These are phyloP conservation scores for Chloranthus sessilifolius DNA, from an alignment of 164 flowering plant genomes.

Conservation along the genomic window DNA sequence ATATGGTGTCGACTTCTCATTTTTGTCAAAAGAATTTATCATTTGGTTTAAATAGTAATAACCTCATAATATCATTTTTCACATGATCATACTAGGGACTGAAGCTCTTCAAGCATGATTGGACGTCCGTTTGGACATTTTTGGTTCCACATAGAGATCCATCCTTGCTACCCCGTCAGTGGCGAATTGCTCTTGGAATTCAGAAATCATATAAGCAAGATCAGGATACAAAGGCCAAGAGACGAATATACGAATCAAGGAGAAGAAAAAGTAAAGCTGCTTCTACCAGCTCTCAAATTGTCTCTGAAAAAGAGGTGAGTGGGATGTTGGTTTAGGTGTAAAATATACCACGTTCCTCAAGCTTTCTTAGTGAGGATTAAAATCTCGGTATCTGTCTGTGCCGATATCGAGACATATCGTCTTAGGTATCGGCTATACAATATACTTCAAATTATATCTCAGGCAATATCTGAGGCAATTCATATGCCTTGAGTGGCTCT, in stretches of 20 bases:
- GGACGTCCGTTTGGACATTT: constrained; percentile 78
- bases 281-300: constrained; percentile 26
- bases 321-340: too few relatives aligned
- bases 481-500: too few relatives aligned
- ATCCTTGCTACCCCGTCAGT: constrained; percentile 77
- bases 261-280: constrained; percentile 44
- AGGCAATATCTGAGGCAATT: too few relatives aligned
- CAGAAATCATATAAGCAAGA: constrained; percentile 76
- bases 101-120: constrained; percentile 58
- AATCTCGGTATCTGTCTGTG: too few relatives aligned
- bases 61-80: background rate
- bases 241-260: constrained; percentile 55
- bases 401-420: too few relatives aligned
- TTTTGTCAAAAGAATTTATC: too few relatives aligned
- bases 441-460: too few relatives aligned
- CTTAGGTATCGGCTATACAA: too few relatives aligned
- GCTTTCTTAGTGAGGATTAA: too few relatives aligned
- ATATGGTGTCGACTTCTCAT: too few relatives aligned
- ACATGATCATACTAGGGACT: constrained; percentile 50
- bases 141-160: constrained; percentile 92
- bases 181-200: constrained; percentile 86
- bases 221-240: constrained; percentile 50
- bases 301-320: constrained; percentile 52
- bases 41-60: background rate
- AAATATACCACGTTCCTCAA: too few relatives aligned